Evolutionary conservation across 495 filamentous ascomycete genomes (phyloP).

Genomic region (Talaromyces adpressus): DNA sequence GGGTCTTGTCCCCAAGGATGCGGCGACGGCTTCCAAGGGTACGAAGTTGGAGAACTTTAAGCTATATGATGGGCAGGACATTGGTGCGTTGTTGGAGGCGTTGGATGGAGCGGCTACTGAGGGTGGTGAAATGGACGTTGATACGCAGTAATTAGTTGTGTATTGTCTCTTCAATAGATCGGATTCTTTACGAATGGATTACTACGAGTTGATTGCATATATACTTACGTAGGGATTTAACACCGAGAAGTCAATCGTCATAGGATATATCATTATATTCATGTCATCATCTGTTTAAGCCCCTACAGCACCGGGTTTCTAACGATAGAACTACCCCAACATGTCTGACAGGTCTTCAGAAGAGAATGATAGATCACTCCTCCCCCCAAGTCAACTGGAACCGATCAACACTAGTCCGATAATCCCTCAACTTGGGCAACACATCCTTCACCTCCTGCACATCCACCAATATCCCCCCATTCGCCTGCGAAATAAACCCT

Average conservation of each 20-base stretch:
- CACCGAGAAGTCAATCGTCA: background rate
- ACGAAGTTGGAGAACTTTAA: conserved; percentile 70
- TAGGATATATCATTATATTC: background rate
- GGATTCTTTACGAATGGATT: background rate
- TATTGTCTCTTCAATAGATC: background rate
- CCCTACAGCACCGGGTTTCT: background rate
- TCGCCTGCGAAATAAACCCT: conserved; percentile 65
- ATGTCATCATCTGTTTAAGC: background rate
- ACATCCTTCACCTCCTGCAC: conserved; percentile 66
- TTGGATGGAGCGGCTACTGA: conserved; percentile 67
- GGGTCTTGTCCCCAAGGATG: conserved; percentile 50
- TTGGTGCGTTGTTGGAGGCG: conserved; percentile 56
- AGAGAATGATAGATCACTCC: conserved; percentile 34
- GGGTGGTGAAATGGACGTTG: conserved; percentile 77
- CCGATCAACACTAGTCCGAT: conserved; percentile 64
- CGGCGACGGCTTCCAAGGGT: conserved; percentile 20
- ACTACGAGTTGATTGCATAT: background rate
- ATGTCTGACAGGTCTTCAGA: too few relatives aligned
- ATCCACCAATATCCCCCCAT: conserved; percentile 69
- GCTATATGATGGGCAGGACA: conserved; percentile 84
- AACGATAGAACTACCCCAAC: background rate
- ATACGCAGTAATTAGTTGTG: conserved; percentile 23
- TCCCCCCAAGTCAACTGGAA: conserved; percentile 77
- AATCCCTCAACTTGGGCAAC: conserved; percentile 60
- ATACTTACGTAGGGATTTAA: background rate